These are phyloP conservation scores for carrot (Daucus carota) DNA, from an alignment of 129 eudicot genomes.

Conservation along the genomic window DH1_v3.0 NC_030389.2:408501-409000, in stretches of 20 bases:
- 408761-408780: neutral
- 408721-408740: constrained; percentile 59
- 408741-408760: neutral
- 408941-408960: constrained; percentile 60
- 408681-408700: constrained; percentile 90
- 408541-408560: constrained; percentile 30
- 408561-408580: constrained; percentile 32
- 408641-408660: constrained; percentile 26
- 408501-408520: constrained; percentile 32
- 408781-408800: neutral
- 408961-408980: constrained; percentile 57
- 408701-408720: constrained; percentile 54
- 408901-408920: constrained; percentile 32
- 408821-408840: neutral
- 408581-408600: constrained; percentile 39
- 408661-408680: constrained; percentile 56
- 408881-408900: constrained; percentile 67
- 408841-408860: constrained; percentile 9
- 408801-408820: neutral
- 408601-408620: constrained; percentile 38
- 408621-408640: constrained; percentile 30
- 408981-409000: constrained; percentile 30
- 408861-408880: constrained; percentile 11
- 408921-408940: constrained; percentile 56
- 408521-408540: constrained; percentile 35